phyloP scores from a whole-genome alignment of 345 rosid species.

The Schrenkiella parvula region DNA sequence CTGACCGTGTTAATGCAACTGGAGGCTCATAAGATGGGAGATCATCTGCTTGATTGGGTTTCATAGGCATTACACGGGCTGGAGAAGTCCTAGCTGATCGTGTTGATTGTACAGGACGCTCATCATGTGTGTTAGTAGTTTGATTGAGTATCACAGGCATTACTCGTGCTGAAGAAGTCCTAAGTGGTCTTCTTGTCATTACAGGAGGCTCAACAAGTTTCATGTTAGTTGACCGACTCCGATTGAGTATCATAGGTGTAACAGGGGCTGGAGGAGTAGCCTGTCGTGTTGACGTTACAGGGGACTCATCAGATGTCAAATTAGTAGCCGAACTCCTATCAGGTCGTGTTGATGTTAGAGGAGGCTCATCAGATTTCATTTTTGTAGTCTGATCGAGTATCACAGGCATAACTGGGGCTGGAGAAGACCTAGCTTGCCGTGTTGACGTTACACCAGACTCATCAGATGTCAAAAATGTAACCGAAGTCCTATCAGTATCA shows the following conservation, averaged over 20 bases:
- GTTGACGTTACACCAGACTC: slow-evolving; percentile 10
- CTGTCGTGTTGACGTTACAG: slow-evolving; percentile 11
- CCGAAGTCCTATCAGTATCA: slow-evolving; percentile 11
- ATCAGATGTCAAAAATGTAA: slow-evolving; percentile 11
- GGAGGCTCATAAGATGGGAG: slow-evolving; percentile 20
- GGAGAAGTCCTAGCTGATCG: slow-evolving; percentile 33
- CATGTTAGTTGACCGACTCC: slow-evolving; percentile 22
- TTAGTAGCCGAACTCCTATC: slow-evolving; percentile 13
- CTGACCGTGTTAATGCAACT: slow-evolving; percentile 22
- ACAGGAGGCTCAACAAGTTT: slow-evolving; percentile 28
- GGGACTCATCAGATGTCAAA: slow-evolving; percentile 17
- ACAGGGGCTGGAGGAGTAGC: slow-evolving; percentile 9
- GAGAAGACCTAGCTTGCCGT: slow-evolving; percentile 14
- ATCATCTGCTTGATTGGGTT: slow-evolving; percentile 27
- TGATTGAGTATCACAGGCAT: slow-evolving; percentile 24
- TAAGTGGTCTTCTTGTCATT: slow-evolving; percentile 22
- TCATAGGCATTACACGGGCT: slow-evolving; percentile 13
- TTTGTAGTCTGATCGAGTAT: slow-evolving; percentile 20
- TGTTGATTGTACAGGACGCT: slow-evolving; percentile 23
- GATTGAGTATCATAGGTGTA: slow-evolving; percentile 10
- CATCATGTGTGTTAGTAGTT: slow-evolving; percentile 19
- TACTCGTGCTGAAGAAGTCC: slow-evolving; percentile 23
- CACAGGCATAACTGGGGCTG: slow-evolving; percentile 11
- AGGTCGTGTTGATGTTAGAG: slow-evolving; percentile 15
- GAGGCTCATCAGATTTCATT: slow-evolving; percentile 12